phyloP scores from a whole-genome alignment of 2,329 filamentous ascomycete species.

The Celoporthe dispersa region DNA sequence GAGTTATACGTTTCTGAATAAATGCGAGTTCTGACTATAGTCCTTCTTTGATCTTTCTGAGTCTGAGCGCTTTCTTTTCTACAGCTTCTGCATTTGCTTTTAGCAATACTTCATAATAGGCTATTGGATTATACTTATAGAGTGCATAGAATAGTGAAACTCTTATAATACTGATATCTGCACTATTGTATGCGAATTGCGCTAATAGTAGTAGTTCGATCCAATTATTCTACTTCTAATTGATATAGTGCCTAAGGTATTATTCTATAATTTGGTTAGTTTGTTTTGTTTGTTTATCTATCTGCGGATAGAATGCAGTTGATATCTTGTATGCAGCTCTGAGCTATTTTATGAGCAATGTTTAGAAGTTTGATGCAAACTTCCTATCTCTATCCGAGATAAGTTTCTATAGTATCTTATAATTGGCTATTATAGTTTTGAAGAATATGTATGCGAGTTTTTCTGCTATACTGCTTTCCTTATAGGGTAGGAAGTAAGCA shows the following conservation, averaged over 20 bases:
- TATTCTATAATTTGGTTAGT: background rate
- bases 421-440: background rate
- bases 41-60: background rate
- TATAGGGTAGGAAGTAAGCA: too few relatives aligned
- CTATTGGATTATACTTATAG: background rate
- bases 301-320: background rate
- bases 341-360: background rate
- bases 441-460: too few relatives aligned
- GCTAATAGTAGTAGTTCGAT: too few relatives aligned
- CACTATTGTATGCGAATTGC: too few relatives aligned
- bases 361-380: too few relatives aligned
- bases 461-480: too few relatives aligned
- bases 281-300: background rate
- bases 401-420: background rate
- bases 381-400: background rate
- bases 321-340: background rate
- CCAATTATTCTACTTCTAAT: too few relatives aligned
- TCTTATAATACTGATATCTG: background rate
- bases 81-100: background rate
- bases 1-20: too few relatives aligned
- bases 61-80: background rate
- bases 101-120: conserved; percentile 20
- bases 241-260: background rate
- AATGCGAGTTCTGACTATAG: background rate
- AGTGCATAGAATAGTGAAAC: background rate